phyloP scores from a whole-genome alignment of 805 yeast species.

The Wickerhamomyces rabaulensis region DNA sequence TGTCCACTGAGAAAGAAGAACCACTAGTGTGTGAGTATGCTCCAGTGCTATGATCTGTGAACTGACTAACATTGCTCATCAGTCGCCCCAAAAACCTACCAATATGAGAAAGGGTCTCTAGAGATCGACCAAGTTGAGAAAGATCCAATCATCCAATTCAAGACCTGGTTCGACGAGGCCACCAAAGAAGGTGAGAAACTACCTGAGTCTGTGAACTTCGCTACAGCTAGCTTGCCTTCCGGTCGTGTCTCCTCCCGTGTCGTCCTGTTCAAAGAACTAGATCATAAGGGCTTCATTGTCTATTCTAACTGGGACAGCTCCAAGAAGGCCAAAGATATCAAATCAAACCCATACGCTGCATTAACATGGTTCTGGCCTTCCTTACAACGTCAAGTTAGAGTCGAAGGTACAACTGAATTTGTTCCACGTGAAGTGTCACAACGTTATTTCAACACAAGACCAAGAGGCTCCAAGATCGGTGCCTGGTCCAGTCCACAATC shows the following conservation, averaged over 20 bases:
- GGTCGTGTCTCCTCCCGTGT: constrained; percentile 88
- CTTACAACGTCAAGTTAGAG: constrained; percentile 86
- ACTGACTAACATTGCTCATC: neutral
- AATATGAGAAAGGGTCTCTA: constrained; percentile 66
- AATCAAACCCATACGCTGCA: constrained; percentile 72
- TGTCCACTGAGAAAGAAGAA: constrained; percentile 12
- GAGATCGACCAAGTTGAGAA: constrained; percentile 44
- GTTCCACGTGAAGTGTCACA: constrained; percentile 70
- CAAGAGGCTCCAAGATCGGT: constrained; percentile 89
- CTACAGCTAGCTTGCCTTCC: constrained; percentile 83
- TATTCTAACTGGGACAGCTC: constrained; percentile 91
- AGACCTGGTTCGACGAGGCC: constrained; percentile 82
- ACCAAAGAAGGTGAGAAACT: constrained; percentile 45
- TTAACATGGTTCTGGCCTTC: constrained; percentile 90
- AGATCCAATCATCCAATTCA: constrained; percentile 75
- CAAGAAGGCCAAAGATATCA: constrained; percentile 70
- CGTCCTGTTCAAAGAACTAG: constrained; percentile 86
- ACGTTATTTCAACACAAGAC: constrained; percentile 79
- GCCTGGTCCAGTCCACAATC: constrained; percentile 97
- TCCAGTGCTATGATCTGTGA: neutral
- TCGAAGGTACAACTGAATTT: constrained; percentile 79
- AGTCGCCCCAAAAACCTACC: constrained; percentile 84
- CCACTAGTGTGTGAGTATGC: constrained; percentile 21
- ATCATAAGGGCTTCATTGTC: constrained; percentile 74
- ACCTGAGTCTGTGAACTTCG: constrained; percentile 82